Percentiles rank a stretch among this genome's conserved stretches.
Evolutionary conservation across 108 stramenopile species (phyloP).

Genomic region (Cyclostephanos tholiformis): DNA sequence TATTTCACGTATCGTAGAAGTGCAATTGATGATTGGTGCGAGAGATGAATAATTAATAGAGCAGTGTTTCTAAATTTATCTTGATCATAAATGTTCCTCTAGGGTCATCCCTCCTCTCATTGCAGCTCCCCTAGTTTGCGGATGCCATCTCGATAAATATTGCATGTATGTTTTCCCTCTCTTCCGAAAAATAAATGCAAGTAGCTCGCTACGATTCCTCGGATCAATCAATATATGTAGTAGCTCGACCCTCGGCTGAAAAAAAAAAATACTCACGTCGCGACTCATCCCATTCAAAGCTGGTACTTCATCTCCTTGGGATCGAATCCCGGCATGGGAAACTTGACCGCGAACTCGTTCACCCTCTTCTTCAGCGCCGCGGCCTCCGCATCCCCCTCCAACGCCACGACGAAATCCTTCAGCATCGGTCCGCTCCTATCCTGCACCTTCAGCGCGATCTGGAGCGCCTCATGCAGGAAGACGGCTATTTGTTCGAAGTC

Average conservation of each 20-base stretch:
- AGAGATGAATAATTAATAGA: neutral
- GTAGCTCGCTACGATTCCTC: neutral
- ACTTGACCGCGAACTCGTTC: constrained; percentile 89
- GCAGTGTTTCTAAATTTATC: neutral
- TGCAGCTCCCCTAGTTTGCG: neutral
- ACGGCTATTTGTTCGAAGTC: constrained; percentile 97
- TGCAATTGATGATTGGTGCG: too few relatives aligned
- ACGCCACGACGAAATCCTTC: constrained; percentile 85
- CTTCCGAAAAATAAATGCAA: neutral
- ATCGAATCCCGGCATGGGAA: constrained; percentile 99
- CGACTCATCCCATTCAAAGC: constrained; percentile 18
- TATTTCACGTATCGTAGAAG: too few relatives aligned
- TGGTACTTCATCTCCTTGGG: constrained; percentile 87
- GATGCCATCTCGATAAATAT: neutral
- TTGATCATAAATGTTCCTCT: neutral
- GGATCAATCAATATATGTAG: neutral
- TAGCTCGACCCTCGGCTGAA: neutral
- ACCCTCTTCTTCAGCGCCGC: constrained; percentile 78
- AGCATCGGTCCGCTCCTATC: constrained; percentile 87
- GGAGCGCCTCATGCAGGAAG: constrained; percentile 90
- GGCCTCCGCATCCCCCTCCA: constrained; percentile 73
- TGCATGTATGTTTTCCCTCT: neutral
- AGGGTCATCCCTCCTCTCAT: neutral
- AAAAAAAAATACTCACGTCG: neutral
- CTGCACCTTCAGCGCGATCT: constrained; percentile 90